phyloP scores from a whole-genome alignment of 345 rosid genomes.

The Erucastrum elatum region DNA sequence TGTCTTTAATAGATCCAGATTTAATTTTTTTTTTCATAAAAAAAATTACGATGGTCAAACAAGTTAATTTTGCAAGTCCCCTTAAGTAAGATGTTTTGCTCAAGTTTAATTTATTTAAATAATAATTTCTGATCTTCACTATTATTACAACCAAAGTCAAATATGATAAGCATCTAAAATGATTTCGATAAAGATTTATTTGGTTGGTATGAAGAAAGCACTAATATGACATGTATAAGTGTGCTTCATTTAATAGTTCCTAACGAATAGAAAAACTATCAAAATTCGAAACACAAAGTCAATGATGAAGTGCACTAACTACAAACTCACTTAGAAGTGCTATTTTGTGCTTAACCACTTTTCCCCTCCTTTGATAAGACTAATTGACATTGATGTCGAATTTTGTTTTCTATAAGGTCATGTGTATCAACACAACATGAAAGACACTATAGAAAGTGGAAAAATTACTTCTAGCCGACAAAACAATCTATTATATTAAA shows the following conservation, averaged over 20 bases:
- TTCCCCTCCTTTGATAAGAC: conserved; percentile 18
- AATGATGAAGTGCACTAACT: conserved; percentile 36
- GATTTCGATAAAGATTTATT: neutral
- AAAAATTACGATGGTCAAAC: neutral
- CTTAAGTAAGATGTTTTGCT: neutral
- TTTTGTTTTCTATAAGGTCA: neutral
- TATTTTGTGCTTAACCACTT: conserved; percentile 24
- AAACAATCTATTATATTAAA: no score
- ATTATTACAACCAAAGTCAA: neutral
- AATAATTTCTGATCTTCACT: neutral
- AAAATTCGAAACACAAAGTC: conserved; percentile 25
- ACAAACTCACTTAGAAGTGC: conserved; percentile 34
- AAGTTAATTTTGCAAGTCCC: neutral
- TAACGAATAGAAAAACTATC: conserved; percentile 12
- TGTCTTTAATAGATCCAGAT: no score
- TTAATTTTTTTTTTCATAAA: no score
- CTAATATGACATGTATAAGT: conserved; percentile 12
- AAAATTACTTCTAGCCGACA: no score
- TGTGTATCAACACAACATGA: no score
- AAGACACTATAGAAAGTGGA: no score
- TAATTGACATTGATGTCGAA: conserved; percentile 16
- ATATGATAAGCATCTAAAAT: neutral
- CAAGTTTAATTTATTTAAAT: neutral
- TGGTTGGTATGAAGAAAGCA: conserved; percentile 18
- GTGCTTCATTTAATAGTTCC: conserved; percentile 19